These are phyloP conservation scores for Discostella pseudostelligera DNA, from an alignment of 108 stramenopile species.

Conservation along the genomic window DNA sequence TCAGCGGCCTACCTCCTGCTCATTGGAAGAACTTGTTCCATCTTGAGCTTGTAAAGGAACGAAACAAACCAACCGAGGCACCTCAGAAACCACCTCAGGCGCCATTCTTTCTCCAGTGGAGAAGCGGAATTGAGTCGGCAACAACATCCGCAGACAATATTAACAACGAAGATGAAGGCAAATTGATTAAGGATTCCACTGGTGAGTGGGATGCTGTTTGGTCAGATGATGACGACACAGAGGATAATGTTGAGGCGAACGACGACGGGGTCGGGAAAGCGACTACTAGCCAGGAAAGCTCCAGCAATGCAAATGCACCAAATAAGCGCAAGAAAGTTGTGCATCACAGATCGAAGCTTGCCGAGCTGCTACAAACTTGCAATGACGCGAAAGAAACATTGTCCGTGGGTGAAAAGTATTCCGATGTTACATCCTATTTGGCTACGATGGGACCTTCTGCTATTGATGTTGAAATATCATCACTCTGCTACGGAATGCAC, in stretches of 20 bases:
- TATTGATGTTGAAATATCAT: constrained; percentile 89
- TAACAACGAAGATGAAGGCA: constrained; percentile 8
- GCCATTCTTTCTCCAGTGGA: constrained; percentile 96
- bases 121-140: constrained; percentile 53
- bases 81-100: constrained; percentile 92
- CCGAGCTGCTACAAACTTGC: constrained; percentile 65
- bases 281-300: constrained; percentile 27
- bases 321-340: constrained; percentile 58
- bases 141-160: constrained; percentile 25
- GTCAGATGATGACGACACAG: constrained; percentile 79
- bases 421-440: constrained; percentile 68
- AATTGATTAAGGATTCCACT: constrained; percentile 39
- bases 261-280: constrained; percentile 18
- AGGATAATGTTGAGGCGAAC: constrained; percentile 42
- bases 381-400: constrained; percentile 16
- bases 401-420: constrained; percentile 33
- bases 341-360: constrained; percentile 71
- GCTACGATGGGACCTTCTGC: constrained; percentile 80
- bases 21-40: constrained; percentile 97
- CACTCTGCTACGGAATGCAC: constrained; percentile 81
- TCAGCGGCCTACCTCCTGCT: constrained; percentile 88
- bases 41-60: constrained; percentile 90
- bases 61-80: constrained; percentile 93
- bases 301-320: constrained; percentile 2
- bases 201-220: constrained; percentile 78